A percentile compares a stretch with the other conserved stretches of the same genome.
These are phyloP conservation scores for Tolypocladium capitatum DNA, from an alignment of 2,329 filamentous ascomycete species.

Conservation along the genomic window DNA sequence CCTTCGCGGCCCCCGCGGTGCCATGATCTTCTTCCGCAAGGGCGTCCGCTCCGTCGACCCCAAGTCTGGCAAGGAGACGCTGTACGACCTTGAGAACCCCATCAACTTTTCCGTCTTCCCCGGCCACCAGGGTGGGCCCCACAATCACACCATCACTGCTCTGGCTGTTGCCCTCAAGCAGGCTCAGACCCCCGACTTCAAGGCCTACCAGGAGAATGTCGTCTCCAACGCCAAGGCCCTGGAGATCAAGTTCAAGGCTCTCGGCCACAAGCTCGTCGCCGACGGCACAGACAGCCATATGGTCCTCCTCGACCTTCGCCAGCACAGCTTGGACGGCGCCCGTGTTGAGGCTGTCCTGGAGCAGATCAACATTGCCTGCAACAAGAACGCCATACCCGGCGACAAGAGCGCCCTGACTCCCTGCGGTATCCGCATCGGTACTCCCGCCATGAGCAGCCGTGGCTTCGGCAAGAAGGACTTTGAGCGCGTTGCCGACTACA, in stretches of 20 bases:
- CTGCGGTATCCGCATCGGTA: constrained; percentile 88
- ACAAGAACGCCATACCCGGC: constrained; percentile 97
- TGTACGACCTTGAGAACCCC: constrained; percentile 87
- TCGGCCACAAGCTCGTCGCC: constrained; percentile 88
- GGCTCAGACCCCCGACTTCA: constrained; percentile 81
- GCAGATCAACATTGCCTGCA: constrained; percentile 97
- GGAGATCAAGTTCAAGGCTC: constrained; percentile 68
- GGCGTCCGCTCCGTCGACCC: constrained; percentile 79
- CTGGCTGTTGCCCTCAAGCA: constrained; percentile 92
- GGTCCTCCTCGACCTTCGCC: constrained; percentile 87
- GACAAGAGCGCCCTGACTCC: constrained; percentile 96
- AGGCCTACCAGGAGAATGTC: constrained; percentile 85
- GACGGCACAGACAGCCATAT: constrained; percentile 97
- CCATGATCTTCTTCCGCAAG: constrained; percentile 99
- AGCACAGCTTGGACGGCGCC: constrained; percentile 76
- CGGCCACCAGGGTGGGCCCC: constrained; percentile 93
- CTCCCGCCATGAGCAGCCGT: constrained; percentile 92
- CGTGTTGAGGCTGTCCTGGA: constrained; percentile 93
- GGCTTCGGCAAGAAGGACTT: constrained; percentile 91
- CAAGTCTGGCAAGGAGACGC: constrained; percentile 78
- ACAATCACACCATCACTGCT: constrained; percentile 99
- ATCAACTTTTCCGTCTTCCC: constrained; percentile 99
- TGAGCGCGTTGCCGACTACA: constrained; percentile 77
- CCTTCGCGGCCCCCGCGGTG: constrained; percentile 88
- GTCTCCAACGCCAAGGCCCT: constrained; percentile 87